A percentile compares a stretch with the other conserved stretches of the same genome.
These are phyloP conservation scores for Penicillium diatomitis DNA, from an alignment of 495 filamentous ascomycete species.

Conservation along the genomic window DNA sequence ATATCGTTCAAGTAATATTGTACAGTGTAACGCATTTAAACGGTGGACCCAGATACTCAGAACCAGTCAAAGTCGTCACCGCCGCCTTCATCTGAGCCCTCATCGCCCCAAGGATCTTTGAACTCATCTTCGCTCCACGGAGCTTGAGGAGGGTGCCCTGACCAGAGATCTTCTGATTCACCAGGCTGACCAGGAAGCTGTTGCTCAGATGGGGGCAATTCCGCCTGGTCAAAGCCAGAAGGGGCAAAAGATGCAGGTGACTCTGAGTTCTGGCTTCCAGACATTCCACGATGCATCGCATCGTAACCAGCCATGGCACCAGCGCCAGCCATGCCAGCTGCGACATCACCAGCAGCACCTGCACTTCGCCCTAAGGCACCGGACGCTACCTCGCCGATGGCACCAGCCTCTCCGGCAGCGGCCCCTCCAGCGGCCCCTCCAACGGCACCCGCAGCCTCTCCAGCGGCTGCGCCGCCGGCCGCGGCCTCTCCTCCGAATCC, in stretches of 20 bases:
- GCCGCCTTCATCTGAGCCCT: slow-evolving; percentile 19
- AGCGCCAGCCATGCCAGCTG: slow-evolving; percentile 40
- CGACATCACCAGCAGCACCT: slow-evolving; percentile 26
- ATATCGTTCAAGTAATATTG: slow-evolving; percentile 7
- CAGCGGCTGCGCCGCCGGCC: slow-evolving; percentile 37
- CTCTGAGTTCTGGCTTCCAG: slow-evolving; percentile 12
- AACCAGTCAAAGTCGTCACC: slow-evolving; percentile 33
- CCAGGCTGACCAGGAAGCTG: slow-evolving; percentile 16
- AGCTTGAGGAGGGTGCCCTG: slow-evolving; percentile 22
- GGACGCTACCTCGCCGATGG: slow-evolving; percentile 28
- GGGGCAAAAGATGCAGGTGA: background rate
- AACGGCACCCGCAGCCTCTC: slow-evolving; percentile 32
- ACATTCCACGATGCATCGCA: slow-evolving; percentile 47
- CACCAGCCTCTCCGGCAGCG: slow-evolving; percentile 31
- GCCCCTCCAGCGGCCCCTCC: slow-evolving; percentile 29
- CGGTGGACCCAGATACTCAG: slow-evolving; percentile 1
- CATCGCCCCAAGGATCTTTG: slow-evolving; percentile 33
- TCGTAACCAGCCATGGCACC: slow-evolving; percentile 56
- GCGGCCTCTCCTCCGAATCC: slow-evolving; percentile 42
- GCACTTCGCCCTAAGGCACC: slow-evolving; percentile 18
- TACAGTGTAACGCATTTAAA: slow-evolving; percentile 1
- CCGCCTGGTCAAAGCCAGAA: background rate
- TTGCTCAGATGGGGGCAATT: slow-evolving; percentile 2
- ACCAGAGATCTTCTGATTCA: slow-evolving; percentile 23
- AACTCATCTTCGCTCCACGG: slow-evolving; percentile 18